phyloP scores from a whole-genome alignment of 495 filamentous ascomycete genomes.

The Hypoxylon cercidicola region DNA sequence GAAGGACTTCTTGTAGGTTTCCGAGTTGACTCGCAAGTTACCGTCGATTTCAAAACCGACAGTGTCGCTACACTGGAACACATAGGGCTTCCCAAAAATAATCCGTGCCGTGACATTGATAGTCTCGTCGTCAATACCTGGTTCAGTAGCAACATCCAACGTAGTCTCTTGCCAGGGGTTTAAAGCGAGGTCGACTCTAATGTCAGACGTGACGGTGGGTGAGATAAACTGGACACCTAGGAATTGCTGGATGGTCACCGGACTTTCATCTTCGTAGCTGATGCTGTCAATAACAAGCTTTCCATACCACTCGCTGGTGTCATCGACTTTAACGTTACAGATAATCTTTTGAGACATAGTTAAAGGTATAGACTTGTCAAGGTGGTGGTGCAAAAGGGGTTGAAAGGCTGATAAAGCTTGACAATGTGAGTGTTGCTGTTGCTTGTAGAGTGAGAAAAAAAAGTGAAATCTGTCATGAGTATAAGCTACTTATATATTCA shows the following conservation, averaged over 20 bases:
- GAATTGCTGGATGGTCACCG: not conserved
- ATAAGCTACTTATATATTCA: too few species aligned
- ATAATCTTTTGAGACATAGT: slow-evolving; percentile 3
- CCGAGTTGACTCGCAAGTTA: not conserved
- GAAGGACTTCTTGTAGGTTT: slow-evolving; percentile 5
- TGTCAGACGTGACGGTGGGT: not conserved
- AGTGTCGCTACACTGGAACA: not conserved
- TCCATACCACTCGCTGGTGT: not conserved
- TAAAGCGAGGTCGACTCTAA: not conserved
- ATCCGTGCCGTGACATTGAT: slow-evolving; percentile 6
- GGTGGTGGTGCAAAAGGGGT: too few species aligned
- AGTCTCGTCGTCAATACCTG: not conserved
- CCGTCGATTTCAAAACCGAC: slow-evolving; percentile 5
- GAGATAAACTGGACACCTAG: slow-evolving; percentile 9
- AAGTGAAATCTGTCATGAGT: too few species aligned
- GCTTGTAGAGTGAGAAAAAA: too few species aligned
- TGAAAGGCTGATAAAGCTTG: too few species aligned
- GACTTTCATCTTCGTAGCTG: not conserved
- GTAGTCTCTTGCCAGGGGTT: not conserved
- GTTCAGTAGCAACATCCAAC: not conserved
- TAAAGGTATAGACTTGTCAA: too few species aligned
- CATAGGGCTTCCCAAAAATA: not conserved
- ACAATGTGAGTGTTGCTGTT: too few species aligned
- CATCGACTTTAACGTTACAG: not conserved
- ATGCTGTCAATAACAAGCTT: not conserved